phyloP scores from a whole-genome alignment of 2,329 filamentous ascomycete species.

The Tolypocladium ovalisporum region DNA sequence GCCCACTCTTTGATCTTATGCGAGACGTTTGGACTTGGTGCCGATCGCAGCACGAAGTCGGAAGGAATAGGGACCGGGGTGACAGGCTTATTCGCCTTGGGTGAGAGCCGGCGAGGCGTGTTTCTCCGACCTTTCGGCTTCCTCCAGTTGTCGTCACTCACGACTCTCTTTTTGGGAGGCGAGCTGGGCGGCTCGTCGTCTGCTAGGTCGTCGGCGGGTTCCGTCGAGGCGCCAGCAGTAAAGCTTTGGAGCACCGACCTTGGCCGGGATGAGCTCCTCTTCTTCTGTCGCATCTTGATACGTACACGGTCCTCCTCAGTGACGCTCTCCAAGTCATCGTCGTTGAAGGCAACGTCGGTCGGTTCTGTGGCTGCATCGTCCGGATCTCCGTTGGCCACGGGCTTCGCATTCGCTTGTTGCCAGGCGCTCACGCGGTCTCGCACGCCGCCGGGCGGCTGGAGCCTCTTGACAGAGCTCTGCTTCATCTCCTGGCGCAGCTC shows the following conservation, averaged over 20 bases:
- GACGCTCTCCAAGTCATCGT: constrained; percentile 46
- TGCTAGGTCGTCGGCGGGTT: constrained; percentile 8
- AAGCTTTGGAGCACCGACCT: constrained; percentile 11
- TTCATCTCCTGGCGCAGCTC: constrained; percentile 42
- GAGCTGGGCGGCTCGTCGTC: constrained; percentile 22
- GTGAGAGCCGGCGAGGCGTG: constrained; percentile 29
- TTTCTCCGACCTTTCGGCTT: constrained; percentile 44
- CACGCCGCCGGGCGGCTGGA: constrained; percentile 56
- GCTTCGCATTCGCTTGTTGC: constrained; percentile 68
- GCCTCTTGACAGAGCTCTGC: constrained; percentile 44
- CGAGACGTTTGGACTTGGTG: constrained; percentile 42
- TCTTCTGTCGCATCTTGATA: constrained; percentile 42
- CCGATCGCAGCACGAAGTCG: constrained; percentile 43
- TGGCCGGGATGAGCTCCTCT: constrained; percentile 19
- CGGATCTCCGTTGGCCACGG: constrained; percentile 41
- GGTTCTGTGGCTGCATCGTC: constrained; percentile 45
- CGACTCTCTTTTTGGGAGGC: constrained; percentile 79
- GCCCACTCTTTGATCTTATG: constrained; percentile 55
- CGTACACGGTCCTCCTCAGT: constrained; percentile 50
- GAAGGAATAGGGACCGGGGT: constrained; percentile 35
- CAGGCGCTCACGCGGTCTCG: constrained; percentile 72
- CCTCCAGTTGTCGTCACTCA: constrained; percentile 88
- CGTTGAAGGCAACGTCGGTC: constrained; percentile 48
- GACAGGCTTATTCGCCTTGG: constrained; percentile 19
- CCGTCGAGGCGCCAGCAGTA: constrained; percentile 8